These are phyloP conservation scores for Periconia digitata DNA, from an alignment of 2,329 filamentous ascomycete genomes.

Conservation along the genomic window DNA sequence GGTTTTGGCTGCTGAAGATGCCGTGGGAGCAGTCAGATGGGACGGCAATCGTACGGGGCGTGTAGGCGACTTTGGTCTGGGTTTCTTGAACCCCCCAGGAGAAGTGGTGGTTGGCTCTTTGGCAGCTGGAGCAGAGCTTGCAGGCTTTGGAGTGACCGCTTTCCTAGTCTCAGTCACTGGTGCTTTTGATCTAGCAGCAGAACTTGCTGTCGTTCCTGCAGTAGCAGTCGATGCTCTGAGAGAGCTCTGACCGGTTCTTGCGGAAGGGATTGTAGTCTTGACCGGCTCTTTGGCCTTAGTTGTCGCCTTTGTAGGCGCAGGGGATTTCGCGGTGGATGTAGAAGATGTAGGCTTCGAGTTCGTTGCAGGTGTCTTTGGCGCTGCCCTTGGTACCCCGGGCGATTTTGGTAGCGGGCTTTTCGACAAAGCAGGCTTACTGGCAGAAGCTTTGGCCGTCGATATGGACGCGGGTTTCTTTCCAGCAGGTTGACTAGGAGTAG, in stretches of 20 bases:
- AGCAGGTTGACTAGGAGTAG: conserved; percentile 24
- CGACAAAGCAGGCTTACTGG: conserved; percentile 24
- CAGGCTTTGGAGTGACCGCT: conserved; percentile 16
- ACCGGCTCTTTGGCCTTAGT: conserved; percentile 26
- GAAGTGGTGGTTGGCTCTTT: conserved; percentile 25
- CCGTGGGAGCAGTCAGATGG: conserved; percentile 69
- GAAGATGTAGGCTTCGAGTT: conserved; percentile 23
- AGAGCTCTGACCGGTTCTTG: conserved; percentile 33
- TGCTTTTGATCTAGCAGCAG: conserved; percentile 26
- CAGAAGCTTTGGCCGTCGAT: conserved; percentile 32
- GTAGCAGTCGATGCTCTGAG: conserved; percentile 25
- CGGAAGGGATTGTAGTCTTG: conserved; percentile 15
- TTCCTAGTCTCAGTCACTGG: conserved; percentile 29
- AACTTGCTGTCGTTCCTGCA: conserved; percentile 21
- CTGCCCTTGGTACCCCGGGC: conserved; percentile 13
- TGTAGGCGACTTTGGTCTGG: conserved; percentile 62
- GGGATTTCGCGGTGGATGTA: conserved; percentile 20
- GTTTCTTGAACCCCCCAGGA: conserved; percentile 40
- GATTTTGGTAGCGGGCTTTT: conserved; percentile 38
- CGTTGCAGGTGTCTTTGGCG: conserved; percentile 37
- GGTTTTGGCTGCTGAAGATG: conserved; percentile 67
- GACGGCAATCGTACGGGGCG: conserved; percentile 67
- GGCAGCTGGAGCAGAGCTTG: conserved; percentile 15
- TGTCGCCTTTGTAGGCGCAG: conserved; percentile 8
- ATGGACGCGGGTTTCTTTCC: conserved; percentile 37